Evolutionary conservation across 2,329 filamentous ascomycete species (phyloP), one percentile per base, ranked within the genome.

Genomic region (Aspergillus carbonarius): DNA sequence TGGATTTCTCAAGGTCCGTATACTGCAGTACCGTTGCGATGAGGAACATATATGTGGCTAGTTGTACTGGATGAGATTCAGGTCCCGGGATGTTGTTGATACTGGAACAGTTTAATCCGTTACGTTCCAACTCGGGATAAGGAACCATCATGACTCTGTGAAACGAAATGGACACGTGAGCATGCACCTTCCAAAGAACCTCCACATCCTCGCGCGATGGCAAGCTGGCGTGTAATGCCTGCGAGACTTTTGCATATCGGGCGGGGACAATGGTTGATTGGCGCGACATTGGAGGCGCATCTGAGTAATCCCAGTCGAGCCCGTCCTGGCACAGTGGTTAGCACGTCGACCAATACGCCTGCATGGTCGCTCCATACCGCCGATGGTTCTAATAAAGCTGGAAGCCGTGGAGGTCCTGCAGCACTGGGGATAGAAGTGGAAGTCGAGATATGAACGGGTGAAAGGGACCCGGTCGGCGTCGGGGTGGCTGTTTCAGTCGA

Each of bases 21-120:
- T 80, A 77, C 66, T 84, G 82, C 10, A 83, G 71, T 57, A 76
- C 79, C 12, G 78, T 72, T 2, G 74, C 74, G 4, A 83, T 61
- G 27, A 81, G 76, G 10, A 85, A 71, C 20, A 85, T 74, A 6
- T 77, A 74, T 57, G 76, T 78, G 2, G 81, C 81, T 1, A 85
- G 69, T 5, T 82, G 60, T 2, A 79, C 72, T 0, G 82, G 83
- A 63, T 84, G 83, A 25, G 74, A 74, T 0, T 68, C 71, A 10
- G 57, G 20, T 2, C 30, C 30, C 10, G 30, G 30, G 3, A 32
- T 9, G 9, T 32, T 10, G 30, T 32, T 32, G 8, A 32, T 32
- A 9, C 30, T 32, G 30, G 30, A 32, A 32, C 30, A 32, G 30
- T 32, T 32, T 10, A 2, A 12, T 7, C 23, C 79, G 64, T n/a